Percentiles rank a stretch among this genome's conserved stretches.
These are phyloP conservation scores for Nigrospora osmanthi DNA, from an alignment of 2,329 filamentous ascomycete genomes.

Conservation along the genomic window DNA sequence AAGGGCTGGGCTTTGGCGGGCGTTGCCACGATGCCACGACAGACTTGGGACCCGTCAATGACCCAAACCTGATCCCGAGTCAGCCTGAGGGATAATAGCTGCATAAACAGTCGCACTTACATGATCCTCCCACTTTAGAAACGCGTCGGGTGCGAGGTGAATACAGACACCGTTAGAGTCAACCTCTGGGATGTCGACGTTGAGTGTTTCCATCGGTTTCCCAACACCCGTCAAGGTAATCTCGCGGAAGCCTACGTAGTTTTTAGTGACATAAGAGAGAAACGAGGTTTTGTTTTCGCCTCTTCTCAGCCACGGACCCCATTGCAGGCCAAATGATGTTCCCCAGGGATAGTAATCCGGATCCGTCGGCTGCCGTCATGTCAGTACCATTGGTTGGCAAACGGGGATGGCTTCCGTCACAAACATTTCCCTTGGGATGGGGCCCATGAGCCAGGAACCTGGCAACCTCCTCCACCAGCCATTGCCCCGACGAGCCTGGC, in stretches of 20 bases:
- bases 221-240: conserved; percentile 31
- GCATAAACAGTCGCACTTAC: conserved; percentile 21
- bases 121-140: conserved; percentile 47
- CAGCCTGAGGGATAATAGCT: background rate
- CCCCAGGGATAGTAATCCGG: conserved; percentile 40
- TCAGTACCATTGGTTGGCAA: background rate
- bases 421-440: conserved; percentile 26
- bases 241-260: conserved; percentile 47
- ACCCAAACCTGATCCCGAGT: conserved; percentile 30
- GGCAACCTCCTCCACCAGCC: conserved; percentile 42
- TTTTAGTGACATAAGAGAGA: conserved; percentile 40
- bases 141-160: conserved; percentile 42
- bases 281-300: conserved; percentile 29
- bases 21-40: conserved; percentile 46
- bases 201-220: conserved; percentile 24
- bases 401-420: background rate
- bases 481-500: conserved; percentile 19
- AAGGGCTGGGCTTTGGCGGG: conserved; percentile 42
- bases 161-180: conserved; percentile 42
- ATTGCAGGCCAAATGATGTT: conserved; percentile 43
- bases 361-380: conserved; percentile 23
- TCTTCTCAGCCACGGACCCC: conserved; percentile 42
- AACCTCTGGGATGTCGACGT: conserved; percentile 26
- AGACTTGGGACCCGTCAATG: conserved; percentile 26
- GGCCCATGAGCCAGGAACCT: conserved; percentile 40